phyloP scores from a whole-genome alignment of 129 eudicot genomes.

The Heracleum sosnowskyi region DNA sequence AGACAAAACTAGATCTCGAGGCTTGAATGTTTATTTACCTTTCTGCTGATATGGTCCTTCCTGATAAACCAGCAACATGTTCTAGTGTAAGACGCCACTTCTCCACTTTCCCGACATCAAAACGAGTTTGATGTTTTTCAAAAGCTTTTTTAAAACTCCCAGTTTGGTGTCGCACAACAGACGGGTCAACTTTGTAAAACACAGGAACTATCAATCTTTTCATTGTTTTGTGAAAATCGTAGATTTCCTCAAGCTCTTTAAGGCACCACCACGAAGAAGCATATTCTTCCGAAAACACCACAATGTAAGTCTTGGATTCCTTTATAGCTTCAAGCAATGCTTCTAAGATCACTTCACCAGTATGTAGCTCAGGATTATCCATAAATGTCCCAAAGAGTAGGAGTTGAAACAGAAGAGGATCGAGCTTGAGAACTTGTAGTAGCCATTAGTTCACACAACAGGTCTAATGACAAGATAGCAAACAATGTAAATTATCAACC shows the following conservation, averaged over 20 bases:
- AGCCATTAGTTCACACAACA: background rate
- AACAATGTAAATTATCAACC: too few species aligned
- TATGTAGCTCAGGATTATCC: conserved; percentile 12
- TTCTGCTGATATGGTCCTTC: background rate
- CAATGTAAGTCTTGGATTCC: too few species aligned
- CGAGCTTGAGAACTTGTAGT: background rate
- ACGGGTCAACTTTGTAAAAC: too few species aligned
- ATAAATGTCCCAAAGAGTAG: conserved; percentile 3
- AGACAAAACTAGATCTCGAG: background rate
- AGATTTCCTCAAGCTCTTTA: conserved; percentile 8
- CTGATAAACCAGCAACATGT: background rate
- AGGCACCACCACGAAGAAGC: background rate
- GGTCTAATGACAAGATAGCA: too few species aligned
- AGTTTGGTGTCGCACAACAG: too few species aligned
- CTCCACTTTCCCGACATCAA: conserved; percentile 1
- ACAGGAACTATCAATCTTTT: background rate
- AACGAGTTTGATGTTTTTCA: conserved; percentile 7
- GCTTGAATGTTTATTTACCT: background rate
- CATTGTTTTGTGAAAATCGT: background rate
- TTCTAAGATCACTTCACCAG: background rate
- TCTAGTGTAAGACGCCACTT: conserved; percentile 7
- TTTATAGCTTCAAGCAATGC: background rate
- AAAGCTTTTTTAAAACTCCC: conserved; percentile 16
- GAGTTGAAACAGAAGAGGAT: background rate
- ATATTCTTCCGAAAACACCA: too few species aligned